phyloP scores from a whole-genome alignment of 176 grass and related monocot species.

The Eragrostis nindensis region DNA sequence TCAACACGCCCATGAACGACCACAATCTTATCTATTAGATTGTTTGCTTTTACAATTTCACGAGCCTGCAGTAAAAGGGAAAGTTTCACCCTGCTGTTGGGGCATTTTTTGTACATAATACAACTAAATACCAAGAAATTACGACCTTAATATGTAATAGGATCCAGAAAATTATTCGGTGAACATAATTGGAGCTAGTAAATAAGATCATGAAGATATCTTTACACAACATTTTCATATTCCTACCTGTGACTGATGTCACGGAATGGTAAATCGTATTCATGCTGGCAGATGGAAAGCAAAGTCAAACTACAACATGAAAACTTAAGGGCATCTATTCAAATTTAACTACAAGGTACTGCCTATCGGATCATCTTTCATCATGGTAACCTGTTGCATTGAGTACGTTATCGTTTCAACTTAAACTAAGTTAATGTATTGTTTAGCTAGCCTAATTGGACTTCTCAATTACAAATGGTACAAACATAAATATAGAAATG shows the following conservation, averaged over 20 bases:
- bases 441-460: not conserved
- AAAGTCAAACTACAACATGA: not conserved
- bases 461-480: not conserved
- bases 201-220: not conserved
- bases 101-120: not conserved
- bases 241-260: not conserved
- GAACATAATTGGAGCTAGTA: not conserved
- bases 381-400: not conserved
- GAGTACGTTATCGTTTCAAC: not conserved
- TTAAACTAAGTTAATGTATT: constrained; percentile 9
- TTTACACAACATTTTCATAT: not conserved
- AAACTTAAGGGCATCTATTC: not conserved
- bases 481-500: not conserved
- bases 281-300: not conserved
- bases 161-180: not conserved
- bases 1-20: constrained; percentile 88
- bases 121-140: not conserved
- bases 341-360: constrained; percentile 13
- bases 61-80: constrained; percentile 58
- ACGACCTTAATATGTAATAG: not conserved
- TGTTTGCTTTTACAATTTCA: constrained; percentile 83
- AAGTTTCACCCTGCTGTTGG: not conserved
- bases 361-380: not conserved
- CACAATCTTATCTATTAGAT: constrained; percentile 69
- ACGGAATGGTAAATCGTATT: not conserved